These are phyloP conservation scores for Juncus effusus DNA, from an alignment of 176 grass and related monocot species.

Conservation along the genomic window DNA sequence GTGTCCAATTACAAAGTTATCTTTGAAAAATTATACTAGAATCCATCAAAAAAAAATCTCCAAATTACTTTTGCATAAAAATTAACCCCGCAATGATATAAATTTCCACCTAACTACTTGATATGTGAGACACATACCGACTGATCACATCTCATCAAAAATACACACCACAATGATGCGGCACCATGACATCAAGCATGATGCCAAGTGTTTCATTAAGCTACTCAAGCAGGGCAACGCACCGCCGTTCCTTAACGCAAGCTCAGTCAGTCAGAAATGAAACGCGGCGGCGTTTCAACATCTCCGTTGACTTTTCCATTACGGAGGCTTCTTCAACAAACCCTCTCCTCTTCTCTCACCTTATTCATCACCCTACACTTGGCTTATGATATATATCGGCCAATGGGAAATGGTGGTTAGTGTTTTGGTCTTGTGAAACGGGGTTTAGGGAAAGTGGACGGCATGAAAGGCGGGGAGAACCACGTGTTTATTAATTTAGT, in stretches of 20 bases:
- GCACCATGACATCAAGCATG: slow-evolving; percentile 11
- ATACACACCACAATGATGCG: not conserved
- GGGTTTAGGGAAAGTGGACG: not conserved
- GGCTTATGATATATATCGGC: not conserved
- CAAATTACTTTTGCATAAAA: no score
- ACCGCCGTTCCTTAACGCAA: not conserved
- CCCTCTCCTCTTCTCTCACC: no score
- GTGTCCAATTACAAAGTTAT: no score
- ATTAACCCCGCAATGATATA: no score
- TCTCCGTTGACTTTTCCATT: slow-evolving; percentile 24
- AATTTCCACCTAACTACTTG: no score
- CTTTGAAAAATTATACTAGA: no score
- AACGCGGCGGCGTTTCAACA: slow-evolving; percentile 13
- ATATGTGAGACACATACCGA: no score
- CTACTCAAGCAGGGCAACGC: not conserved
- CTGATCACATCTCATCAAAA: not conserved
- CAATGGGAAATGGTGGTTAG: no score
- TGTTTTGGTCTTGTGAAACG: not conserved
- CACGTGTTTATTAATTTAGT: slow-evolving; percentile 26
- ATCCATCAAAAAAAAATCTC: no score
- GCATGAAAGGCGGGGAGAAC: slow-evolving; percentile 7
- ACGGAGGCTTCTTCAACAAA: slow-evolving; percentile 16
- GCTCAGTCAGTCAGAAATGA: slow-evolving; percentile 7
- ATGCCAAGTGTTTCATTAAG: not conserved
- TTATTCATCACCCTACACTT: not conserved